A percentile compares a stretch with the other conserved stretches of the same genome.
These are phyloP conservation scores for Calcarisporium arbuscula DNA, from an alignment of 2,329 filamentous ascomycete genomes.

Conservation along the genomic window DNA sequence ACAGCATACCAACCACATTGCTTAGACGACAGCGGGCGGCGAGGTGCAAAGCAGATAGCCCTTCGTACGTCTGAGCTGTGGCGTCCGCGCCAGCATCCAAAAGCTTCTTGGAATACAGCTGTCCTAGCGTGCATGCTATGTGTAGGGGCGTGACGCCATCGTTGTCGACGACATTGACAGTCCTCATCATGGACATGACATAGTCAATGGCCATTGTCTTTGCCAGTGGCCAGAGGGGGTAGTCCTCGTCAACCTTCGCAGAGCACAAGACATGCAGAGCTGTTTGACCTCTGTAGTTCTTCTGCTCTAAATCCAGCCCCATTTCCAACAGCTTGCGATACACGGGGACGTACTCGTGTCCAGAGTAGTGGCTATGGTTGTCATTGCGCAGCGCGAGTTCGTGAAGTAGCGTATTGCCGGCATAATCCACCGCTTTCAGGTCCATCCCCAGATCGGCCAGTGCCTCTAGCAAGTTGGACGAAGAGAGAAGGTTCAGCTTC, in stretches of 20 bases:
- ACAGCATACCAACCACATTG: slow-evolving; percentile 25
- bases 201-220: too few species aligned
- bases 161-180: slow-evolving; percentile 5
- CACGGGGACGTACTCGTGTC: too few species aligned
- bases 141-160: slow-evolving; percentile 19
- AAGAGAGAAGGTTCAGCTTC: too few species aligned
- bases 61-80: slow-evolving; percentile 21
- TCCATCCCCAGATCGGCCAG: too few species aligned
- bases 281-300: slow-evolving; percentile 14
- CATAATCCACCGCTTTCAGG: slow-evolving; percentile 11
- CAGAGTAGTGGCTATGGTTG: background rate
- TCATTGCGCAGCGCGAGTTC: slow-evolving; percentile 7
- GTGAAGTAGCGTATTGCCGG: slow-evolving; percentile 18
- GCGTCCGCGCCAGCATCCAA: slow-evolving; percentile 29
- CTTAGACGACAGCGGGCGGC: slow-evolving; percentile 23
- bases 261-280: slow-evolving; percentile 16
- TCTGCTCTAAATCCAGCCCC: slow-evolving; percentile 10
- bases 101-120: slow-evolving; percentile 18
- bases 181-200: slow-evolving; percentile 10
- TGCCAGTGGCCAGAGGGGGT: too few species aligned
- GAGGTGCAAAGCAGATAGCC: slow-evolving; percentile 30
- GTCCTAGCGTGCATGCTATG: slow-evolving; percentile 14
- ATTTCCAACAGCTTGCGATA: slow-evolving; percentile 9
- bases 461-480: too few species aligned
- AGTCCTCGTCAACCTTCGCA: background rate